Percentiles rank a stretch among this genome's conserved stretches.
Evolutionary conservation across 805 yeast species (phyloP).

Genomic region (Teunomyces tritomae): DNA sequence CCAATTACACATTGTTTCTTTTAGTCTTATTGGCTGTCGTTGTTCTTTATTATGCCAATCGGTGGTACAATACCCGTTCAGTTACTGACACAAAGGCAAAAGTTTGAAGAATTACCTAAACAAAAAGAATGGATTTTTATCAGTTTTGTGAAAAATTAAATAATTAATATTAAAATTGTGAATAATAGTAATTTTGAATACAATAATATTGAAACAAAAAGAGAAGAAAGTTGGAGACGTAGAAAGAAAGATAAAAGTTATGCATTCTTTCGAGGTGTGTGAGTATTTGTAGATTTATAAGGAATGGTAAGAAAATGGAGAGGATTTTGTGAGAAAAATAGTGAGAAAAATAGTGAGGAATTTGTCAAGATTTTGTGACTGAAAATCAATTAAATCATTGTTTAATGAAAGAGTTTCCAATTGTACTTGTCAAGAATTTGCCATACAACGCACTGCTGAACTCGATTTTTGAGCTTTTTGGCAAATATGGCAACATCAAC

Average conservation of each 20-base stretch:
- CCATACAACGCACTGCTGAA: constrained; percentile 49
- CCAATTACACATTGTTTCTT: neutral
- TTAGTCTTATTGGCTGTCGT: neutral
- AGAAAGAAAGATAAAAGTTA: too few species aligned
- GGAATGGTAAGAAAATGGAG: too few species aligned
- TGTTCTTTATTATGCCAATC: neutral
- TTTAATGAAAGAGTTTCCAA: constrained; percentile 33
- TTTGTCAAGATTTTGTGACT: too few species aligned
- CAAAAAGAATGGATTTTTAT: neutral
- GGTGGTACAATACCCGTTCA: neutral
- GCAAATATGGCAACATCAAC: constrained; percentile 53
- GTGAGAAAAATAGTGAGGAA: too few species aligned
- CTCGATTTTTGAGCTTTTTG: constrained; percentile 51
- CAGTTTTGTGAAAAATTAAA: neutral
- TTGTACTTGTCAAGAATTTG: constrained; percentile 55
- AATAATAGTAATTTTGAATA: too few species aligned
- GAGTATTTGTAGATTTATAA: too few species aligned
- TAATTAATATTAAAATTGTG: neutral
- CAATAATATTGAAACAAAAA: too few species aligned
- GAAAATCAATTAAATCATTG: neutral
- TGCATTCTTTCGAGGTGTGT: too few species aligned
- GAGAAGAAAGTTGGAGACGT: too few species aligned
- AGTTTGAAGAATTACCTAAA: neutral
- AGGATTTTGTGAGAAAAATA: too few species aligned
- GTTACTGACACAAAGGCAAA: neutral